These are phyloP conservation scores for Dunaliella sp. DNA, from an alignment of 139 green algal species.

Conservation along the genomic window DNA sequence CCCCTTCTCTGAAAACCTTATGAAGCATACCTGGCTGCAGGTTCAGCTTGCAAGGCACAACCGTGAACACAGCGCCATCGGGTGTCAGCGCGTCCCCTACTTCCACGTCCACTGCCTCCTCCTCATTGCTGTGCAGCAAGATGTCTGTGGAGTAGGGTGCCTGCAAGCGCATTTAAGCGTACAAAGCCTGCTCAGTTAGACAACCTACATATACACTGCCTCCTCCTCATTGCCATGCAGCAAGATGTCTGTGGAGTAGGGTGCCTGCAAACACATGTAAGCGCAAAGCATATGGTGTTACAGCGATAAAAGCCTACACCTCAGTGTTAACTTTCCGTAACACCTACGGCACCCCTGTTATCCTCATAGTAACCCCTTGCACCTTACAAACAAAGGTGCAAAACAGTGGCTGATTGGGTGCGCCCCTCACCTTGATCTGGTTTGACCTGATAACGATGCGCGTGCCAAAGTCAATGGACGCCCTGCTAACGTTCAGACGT, in stretches of 20 bases:
- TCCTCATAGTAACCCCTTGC: background rate
- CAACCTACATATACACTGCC: background rate
- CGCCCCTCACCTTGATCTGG: conserved; percentile 31
- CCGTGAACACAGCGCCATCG: background rate
- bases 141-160: conserved; percentile 2
- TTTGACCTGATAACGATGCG: conserved; percentile 57
- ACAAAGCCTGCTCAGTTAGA: no score
- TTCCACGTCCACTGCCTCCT: background rate
- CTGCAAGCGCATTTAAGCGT: no score
- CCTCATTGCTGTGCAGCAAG: conserved; percentile 9
- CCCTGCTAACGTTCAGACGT: conserved; percentile 52
- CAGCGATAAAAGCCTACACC: no score
- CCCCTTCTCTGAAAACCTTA: no score
- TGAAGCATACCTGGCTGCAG: conserved; percentile 1
- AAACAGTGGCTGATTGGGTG: no score
- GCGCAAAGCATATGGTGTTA: no score
- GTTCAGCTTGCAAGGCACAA: background rate
- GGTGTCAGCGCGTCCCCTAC: background rate
- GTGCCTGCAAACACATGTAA: no score
- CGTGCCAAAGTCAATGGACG: conserved; percentile 59
- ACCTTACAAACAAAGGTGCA: no score
- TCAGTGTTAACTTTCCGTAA: no score
- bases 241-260: conserved; percentile 3
- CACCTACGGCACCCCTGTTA: no score
- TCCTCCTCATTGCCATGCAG: conserved; percentile 5